Conservation (phyloP, 2,329 filamentous ascomycete species). For the Dactylellina cionopaga region DNA sequence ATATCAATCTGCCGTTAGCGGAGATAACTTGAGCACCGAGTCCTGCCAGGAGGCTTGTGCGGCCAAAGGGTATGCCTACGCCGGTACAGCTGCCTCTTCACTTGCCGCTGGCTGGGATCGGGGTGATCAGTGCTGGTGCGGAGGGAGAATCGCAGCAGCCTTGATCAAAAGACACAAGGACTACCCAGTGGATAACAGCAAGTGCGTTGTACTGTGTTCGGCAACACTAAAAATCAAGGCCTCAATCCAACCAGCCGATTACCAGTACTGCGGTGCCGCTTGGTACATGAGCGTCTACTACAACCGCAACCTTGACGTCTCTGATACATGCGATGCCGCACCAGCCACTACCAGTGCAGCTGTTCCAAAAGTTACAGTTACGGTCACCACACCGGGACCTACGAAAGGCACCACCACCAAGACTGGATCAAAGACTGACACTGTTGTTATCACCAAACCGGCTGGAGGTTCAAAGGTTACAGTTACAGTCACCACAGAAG, state of each 20-base stretch:
- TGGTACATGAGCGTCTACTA: neutral
- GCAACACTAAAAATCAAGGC: neutral
- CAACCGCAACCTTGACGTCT: neutral
- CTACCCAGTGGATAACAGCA: neutral
- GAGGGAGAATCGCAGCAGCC: neutral
- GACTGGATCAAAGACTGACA: too few species aligned
- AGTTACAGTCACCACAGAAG: too few species aligned
- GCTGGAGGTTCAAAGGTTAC: too few species aligned
- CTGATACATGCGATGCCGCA: neutral
- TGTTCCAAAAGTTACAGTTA: too few species aligned
- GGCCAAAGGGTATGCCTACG: constrained; percentile 5
- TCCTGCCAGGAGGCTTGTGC: constrained; percentile 12
- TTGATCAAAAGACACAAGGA: neutral
- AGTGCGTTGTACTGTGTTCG: neutral
- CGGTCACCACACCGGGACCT: too few species aligned
- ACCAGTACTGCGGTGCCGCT: neutral
- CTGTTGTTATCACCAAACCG: too few species aligned
- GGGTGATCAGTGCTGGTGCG: neutral
- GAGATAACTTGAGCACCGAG: constrained; percentile 26
- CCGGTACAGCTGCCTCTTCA: constrained; percentile 17
- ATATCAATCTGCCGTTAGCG: neutral
- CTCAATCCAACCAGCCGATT: neutral
- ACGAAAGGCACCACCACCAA: too few species aligned
- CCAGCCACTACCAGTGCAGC: too few species aligned
- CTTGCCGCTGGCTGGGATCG: too few species aligned